Evolutionary conservation across 2,329 filamentous ascomycete species (phyloP).

Genomic region (Pseudogymnoascus sp.): DNA sequence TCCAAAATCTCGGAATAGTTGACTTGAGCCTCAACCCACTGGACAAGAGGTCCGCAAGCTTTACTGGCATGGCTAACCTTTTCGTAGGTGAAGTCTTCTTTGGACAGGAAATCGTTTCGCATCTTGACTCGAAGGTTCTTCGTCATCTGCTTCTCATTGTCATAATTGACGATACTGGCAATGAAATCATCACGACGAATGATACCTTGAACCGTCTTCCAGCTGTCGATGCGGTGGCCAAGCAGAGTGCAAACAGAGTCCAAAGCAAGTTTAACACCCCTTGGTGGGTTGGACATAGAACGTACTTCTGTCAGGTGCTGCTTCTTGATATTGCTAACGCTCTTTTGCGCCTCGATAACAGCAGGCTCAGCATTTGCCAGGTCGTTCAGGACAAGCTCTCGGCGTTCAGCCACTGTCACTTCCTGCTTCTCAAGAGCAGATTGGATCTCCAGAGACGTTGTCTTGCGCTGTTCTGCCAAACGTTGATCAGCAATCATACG

Average conservation of each 20-base stretch:
- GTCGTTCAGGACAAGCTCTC: slow-evolving; percentile 77
- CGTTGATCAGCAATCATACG: slow-evolving; percentile 94
- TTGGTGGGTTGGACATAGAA: slow-evolving; percentile 89
- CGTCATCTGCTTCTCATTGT: slow-evolving; percentile 95
- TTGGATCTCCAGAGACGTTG: slow-evolving; percentile 81
- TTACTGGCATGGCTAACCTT: slow-evolving; percentile 93
- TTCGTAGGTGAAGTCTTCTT: slow-evolving; percentile 93
- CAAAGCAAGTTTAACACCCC: slow-evolving; percentile 81
- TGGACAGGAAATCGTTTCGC: slow-evolving; percentile 84
- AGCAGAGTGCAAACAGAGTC: slow-evolving; percentile 95
- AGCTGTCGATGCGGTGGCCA: slow-evolving; percentile 80
- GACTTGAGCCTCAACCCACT: slow-evolving; percentile 95
- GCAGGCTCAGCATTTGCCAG: slow-evolving; percentile 87
- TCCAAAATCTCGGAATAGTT: slow-evolving; percentile 97
- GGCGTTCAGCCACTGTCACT: slow-evolving; percentile 71
- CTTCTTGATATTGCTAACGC: slow-evolving; percentile 96
- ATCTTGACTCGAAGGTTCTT: slow-evolving; percentile 73
- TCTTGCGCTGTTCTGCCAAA: slow-evolving; percentile 86
- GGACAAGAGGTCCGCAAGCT: slow-evolving; percentile 90
- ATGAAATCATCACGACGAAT: slow-evolving; percentile 94
- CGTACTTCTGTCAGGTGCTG: slow-evolving; percentile 96
- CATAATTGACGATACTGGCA: slow-evolving; percentile 92
- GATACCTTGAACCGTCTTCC: slow-evolving; percentile 84
- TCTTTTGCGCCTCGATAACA: slow-evolving; percentile 85
- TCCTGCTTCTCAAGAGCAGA: slow-evolving; percentile 82